Evolutionary conservation across 306 rosid genomes (phyloP).

Genomic region (Luffa aegyptiaca): DNA sequence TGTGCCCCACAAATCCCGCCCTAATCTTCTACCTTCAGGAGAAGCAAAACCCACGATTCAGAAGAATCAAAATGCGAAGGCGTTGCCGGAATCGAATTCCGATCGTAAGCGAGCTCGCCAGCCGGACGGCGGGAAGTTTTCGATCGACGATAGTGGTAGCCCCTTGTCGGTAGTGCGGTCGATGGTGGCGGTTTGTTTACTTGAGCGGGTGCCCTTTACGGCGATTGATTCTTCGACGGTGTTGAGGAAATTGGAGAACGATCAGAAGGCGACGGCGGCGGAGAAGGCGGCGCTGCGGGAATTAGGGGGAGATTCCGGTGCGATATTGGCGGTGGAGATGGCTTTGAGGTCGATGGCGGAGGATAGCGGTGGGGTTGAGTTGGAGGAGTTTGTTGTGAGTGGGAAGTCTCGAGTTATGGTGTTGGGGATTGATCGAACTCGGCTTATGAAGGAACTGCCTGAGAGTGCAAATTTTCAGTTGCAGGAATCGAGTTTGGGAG

Average conservation of each 20-base stretch:
- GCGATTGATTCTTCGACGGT: conserved; percentile 83
- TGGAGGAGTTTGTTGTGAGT: conserved; percentile 89
- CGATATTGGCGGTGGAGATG: conserved; percentile 76
- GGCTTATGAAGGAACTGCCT: conserved; percentile 75
- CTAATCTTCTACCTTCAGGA: conserved; percentile 4
- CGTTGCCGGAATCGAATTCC: conserved; percentile 13
- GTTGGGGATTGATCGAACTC: conserved; percentile 55
- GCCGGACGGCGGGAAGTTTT: conserved; percentile 14
- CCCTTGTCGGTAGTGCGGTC: conserved; percentile 67
- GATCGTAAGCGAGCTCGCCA: conserved; percentile 3
- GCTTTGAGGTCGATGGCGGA: conserved; percentile 90
- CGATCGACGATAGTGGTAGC: conserved; percentile 37
- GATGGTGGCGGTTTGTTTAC: conserved; percentile 66
- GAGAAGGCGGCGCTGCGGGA: conserved; percentile 75
- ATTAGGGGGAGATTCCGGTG: conserved; percentile 73
- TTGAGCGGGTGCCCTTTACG: conserved; percentile 71
- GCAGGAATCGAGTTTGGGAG: conserved; percentile 37
- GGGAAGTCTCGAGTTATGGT: conserved; percentile 88
- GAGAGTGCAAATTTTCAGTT: conserved; percentile 44
- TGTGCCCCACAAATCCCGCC: conserved; percentile 14
- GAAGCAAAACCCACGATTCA: conserved; percentile 23
- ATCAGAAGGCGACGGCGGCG: conserved; percentile 34
- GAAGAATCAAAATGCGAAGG: conserved; percentile 20
- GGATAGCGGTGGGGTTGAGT: conserved; percentile 65
- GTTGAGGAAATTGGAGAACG: conserved; percentile 75